These are phyloP conservation scores for Nigrospora sphaerica DNA, from an alignment of 2,329 filamentous ascomycete genomes.

Conservation along the genomic window DNA sequence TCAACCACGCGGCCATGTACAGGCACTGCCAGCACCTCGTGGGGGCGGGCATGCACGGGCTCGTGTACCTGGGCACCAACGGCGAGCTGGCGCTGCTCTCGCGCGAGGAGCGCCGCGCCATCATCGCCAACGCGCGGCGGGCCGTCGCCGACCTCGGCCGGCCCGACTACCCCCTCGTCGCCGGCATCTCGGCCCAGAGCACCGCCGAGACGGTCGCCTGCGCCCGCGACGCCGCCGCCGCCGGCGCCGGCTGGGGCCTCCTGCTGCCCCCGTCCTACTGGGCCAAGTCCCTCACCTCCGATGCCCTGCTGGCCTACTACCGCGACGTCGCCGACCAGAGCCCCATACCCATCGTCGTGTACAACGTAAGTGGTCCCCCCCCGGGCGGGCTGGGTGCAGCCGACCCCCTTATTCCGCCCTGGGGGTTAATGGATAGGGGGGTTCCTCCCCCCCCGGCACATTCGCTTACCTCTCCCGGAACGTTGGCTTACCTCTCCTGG, in stretches of 20 bases:
- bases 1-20: conserved; percentile 37
- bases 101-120: conserved; percentile 28
- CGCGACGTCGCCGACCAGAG: conserved; percentile 27
- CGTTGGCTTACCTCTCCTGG: too few species aligned
- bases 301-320: conserved; percentile 27
- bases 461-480: too few species aligned
- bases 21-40: conserved; percentile 33
- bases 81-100: conserved; percentile 36
- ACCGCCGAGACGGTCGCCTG: conserved; percentile 27
- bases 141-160: conserved; percentile 27
- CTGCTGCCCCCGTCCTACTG: conserved; percentile 32
- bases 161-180: conserved; percentile 32
- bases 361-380: conserved; percentile 15
- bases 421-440: too few species aligned
- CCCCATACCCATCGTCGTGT: conserved; percentile 17
- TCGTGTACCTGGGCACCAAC: conserved; percentile 39
- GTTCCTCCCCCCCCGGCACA: too few species aligned
- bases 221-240: conserved; percentile 26
- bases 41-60: conserved; percentile 34
- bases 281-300: conserved; percentile 25
- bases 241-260: conserved; percentile 30
- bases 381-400: too few species aligned
- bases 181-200: conserved; percentile 32
- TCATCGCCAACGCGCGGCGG: conserved; percentile 30
- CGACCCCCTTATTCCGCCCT: too few species aligned